Conservation (phyloP, 345 rosid species). For the Xanthoceras sorbifolium region DNA sequence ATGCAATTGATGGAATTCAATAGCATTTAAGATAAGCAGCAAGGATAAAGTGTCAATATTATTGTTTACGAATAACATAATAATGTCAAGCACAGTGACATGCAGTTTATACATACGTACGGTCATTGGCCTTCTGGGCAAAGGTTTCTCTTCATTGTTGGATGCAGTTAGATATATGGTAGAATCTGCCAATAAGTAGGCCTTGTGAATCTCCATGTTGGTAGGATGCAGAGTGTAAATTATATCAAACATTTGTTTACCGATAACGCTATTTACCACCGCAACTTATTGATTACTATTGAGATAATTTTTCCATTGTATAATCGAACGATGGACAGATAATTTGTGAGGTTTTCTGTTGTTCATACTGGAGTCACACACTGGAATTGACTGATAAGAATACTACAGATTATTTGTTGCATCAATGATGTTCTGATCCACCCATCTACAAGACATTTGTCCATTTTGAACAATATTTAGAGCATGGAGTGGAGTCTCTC, state of each 20-base stretch:
- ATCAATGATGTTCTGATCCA: too few relatives aligned
- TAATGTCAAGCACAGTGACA: background rate
- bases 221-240: background rate
- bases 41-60: background rate
- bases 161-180: background rate
- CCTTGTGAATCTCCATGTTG: background rate
- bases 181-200: background rate
- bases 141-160: slow-evolving; percentile 6
- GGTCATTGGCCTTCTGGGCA: slow-evolving; percentile 12
- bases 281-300: too few relatives aligned
- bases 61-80: background rate
- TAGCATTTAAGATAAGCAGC: background rate
- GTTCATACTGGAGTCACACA: too few relatives aligned
- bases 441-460: background rate
- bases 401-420: too few relatives aligned
- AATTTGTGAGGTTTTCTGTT: too few relatives aligned
- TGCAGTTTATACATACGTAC: background rate
- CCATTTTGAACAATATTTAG: slow-evolving; percentile 10
- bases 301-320: too few relatives aligned
- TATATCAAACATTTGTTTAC: background rate
- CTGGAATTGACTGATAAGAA: too few relatives aligned
- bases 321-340: too few relatives aligned
- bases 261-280: background rate
- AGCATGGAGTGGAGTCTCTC: slow-evolving; percentile 58
- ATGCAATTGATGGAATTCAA: background rate